Base-by-base conservation (phyloP, 306 rosid genomes). In the Sphenostylis stenocarpa region DNA sequence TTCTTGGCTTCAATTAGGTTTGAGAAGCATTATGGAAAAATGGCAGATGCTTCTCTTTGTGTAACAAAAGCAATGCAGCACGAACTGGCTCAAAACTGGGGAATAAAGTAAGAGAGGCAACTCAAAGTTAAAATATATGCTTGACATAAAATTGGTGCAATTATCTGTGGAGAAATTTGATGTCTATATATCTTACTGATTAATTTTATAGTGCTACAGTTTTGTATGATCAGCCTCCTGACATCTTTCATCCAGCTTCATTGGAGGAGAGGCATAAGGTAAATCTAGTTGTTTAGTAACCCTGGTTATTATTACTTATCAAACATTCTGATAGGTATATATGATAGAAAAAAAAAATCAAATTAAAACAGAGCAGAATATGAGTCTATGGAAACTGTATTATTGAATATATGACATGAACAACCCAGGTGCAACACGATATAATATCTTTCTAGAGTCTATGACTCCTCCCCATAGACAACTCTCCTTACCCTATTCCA, bases 71-170 rank as follows among this genome's bases (percentile, higher is more conserved):
- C 97, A 74, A 95, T 95, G 98, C 93, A 95, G 60, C 98, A 95
- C 79, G 97, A 95, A 86, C 85, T 95, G 89, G 93, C 92, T 72
- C 97, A 95, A 85, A 95, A 95, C 81, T 95, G 98, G 97, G 97
- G 90, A 63, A 90, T 95, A 57, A 86, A 86, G 98, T 95, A 89
- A 85, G 96, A 67, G 77, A 66, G 60, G 79, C 80, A 21, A 70
- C 86, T 88, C 62, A 78, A 77, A 76, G 38, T 79, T 70, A 41
- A 47, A 21, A 68, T 17, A 76, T 78, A 53, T 69, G 56, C 58
- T 77, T 67, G 23, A 56, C 41, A 17, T 20, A 66, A 82, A 56
- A 21, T 4, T 81, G 55, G 45, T 58, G 19, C 15, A 13, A 17
- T 12, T 29, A 67, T 52, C 38, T 69, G 12, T 65, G 29, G 70